These are phyloP conservation scores for Calonectria ilicicola DNA, from an alignment of 2,329 filamentous ascomycete genomes.

Conservation along the genomic window DNA sequence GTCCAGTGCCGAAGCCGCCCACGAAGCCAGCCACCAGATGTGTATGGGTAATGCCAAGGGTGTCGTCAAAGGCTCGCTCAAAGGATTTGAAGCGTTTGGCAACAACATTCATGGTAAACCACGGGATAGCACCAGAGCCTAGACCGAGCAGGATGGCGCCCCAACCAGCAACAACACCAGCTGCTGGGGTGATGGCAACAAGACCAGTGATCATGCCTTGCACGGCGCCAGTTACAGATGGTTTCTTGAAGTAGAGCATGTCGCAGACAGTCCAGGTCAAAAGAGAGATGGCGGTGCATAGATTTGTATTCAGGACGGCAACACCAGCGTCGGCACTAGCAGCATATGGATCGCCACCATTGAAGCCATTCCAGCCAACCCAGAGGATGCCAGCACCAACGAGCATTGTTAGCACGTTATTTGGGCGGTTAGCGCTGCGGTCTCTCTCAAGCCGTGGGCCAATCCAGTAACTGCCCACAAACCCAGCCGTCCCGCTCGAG, in stretches of 20 bases:
- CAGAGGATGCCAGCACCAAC: slow-evolving; percentile 26
- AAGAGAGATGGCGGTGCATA: slow-evolving; percentile 26
- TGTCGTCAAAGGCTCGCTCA: slow-evolving; percentile 22
- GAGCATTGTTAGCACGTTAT: slow-evolving; percentile 17
- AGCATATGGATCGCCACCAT: slow-evolving; percentile 27
- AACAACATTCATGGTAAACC: slow-evolving; percentile 27
- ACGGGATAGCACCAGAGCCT: slow-evolving; percentile 22
- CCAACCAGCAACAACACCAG: slow-evolving; percentile 27
- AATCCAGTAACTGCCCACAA: slow-evolving; percentile 26
- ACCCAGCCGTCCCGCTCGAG: slow-evolving; percentile 24
- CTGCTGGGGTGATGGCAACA: slow-evolving; percentile 26
- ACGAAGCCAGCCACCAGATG: slow-evolving; percentile 29
- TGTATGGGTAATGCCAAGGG: slow-evolving; percentile 22
- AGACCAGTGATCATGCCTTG: slow-evolving; percentile 29
- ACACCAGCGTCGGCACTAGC: slow-evolving; percentile 28
- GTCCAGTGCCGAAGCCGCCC: slow-evolving; percentile 25
- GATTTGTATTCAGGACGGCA: slow-evolving; percentile 26
- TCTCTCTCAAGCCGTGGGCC: slow-evolving; percentile 19
- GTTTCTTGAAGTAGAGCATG: slow-evolving; percentile 24
- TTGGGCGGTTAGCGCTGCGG: slow-evolving; percentile 17
- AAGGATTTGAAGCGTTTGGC: slow-evolving; percentile 19
- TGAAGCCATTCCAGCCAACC: slow-evolving; percentile 30
- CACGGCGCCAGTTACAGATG: slow-evolving; percentile 21
- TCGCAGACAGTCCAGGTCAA: slow-evolving; percentile 21
- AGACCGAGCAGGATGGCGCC: slow-evolving; percentile 25